A percentile compares a stretch with the other conserved stretches of the same genome.
Evolutionary conservation across 495 filamentous ascomycete genomes (phyloP).

Genomic region (Daldinia childiae): DNA sequence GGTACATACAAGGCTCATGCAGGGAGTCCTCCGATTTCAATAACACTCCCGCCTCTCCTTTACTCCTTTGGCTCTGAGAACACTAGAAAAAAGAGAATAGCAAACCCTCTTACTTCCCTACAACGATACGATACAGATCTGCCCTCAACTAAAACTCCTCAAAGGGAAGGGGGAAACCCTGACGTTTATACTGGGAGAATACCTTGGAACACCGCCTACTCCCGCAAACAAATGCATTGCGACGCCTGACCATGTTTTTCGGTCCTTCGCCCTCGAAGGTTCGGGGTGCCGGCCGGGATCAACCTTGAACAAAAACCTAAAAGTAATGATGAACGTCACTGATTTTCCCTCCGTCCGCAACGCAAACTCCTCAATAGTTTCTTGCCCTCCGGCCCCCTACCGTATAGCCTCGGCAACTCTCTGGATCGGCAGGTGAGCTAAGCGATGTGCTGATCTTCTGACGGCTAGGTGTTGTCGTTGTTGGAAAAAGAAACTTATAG

Average conservation of each 20-base stretch:
- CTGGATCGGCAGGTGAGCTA: neutral
- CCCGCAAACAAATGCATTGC: slow-evolving; percentile 5
- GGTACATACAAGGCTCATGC: neutral
- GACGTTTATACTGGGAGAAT: neutral
- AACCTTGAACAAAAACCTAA: slow-evolving; percentile 13
- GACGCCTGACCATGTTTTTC: neutral
- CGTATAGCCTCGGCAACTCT: neutral
- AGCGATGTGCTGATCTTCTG: neutral
- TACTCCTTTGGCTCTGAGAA: neutral
- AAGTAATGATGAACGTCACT: slow-evolving; percentile 3
- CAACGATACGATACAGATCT: neutral
- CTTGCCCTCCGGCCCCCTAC: neutral
- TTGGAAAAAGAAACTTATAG: slow-evolving; percentile 4
- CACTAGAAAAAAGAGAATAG: neutral
- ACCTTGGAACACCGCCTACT: slow-evolving; percentile 2
- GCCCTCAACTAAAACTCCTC: neutral
- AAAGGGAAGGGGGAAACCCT: neutral
- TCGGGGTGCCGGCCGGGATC: neutral
- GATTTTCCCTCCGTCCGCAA: slow-evolving; percentile 5
- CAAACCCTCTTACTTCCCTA: neutral
- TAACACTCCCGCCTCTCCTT: neutral
- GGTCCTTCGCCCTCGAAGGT: slow-evolving; percentile 4
- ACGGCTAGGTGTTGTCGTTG: neutral
- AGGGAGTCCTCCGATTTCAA: neutral
- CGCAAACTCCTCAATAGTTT: slow-evolving; percentile 10